Evolutionary conservation across 345 rosid species (phyloP).

Genomic region (Citrus reticulata): DNA sequence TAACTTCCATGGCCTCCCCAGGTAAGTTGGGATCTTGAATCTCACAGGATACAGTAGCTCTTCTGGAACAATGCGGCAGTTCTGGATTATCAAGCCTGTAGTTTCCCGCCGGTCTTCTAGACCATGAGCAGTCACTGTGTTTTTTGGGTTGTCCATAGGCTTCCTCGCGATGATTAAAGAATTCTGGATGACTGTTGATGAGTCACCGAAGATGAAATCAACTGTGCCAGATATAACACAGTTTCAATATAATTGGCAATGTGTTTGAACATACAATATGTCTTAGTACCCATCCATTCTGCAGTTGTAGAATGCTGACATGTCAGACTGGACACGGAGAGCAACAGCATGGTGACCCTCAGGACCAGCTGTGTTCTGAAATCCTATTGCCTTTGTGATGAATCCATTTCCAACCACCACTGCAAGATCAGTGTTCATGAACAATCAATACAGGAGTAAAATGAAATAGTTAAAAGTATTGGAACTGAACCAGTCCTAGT

Average conservation of each 20-base stretch:
- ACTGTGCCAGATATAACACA: constrained; percentile 54
- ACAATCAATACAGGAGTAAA: too few relatives aligned
- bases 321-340: too few relatives aligned
- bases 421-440: too few relatives aligned
- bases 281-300: too few relatives aligned
- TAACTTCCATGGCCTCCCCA: constrained; percentile 61
- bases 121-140: constrained; percentile 53
- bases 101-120: constrained; percentile 19
- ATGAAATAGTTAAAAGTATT: background rate
- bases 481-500: background rate
- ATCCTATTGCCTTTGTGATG: too few relatives aligned
- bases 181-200: constrained; percentile 41
- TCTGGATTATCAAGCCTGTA: constrained; percentile 46
- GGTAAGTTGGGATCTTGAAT: constrained; percentile 28
- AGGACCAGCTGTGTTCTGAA: too few relatives aligned
- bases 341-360: too few relatives aligned
- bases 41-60: constrained; percentile 30
- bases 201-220: constrained; percentile 55
- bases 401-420: too few relatives aligned
- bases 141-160: constrained; percentile 28
- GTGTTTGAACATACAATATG: constrained; percentile 10
- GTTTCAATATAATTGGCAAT: constrained; percentile 52
- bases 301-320: too few relatives aligned
- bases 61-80: constrained; percentile 62
- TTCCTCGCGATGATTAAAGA: constrained; percentile 34